phyloP scores from a whole-genome alignment of 2,329 filamentous ascomycete species.

The Cladophialophora chaetospira region DNA sequence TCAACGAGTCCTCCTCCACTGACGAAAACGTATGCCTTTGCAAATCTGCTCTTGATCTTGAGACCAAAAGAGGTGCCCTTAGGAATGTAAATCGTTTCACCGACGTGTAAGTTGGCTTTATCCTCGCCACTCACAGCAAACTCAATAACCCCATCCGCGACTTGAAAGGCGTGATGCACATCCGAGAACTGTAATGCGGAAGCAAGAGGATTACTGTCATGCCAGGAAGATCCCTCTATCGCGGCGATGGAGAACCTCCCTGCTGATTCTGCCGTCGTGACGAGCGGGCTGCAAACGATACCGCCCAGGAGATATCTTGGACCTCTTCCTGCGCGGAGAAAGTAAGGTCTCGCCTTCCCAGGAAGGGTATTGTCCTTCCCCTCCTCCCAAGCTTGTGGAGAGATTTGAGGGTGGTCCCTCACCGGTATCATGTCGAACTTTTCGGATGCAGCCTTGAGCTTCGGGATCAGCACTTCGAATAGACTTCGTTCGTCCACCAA shows the following conservation, averaged over 20 bases:
- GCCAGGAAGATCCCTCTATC: conserved; percentile 48
- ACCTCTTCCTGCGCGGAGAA: conserved; percentile 54
- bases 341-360: conserved; percentile 49
- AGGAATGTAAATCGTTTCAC: conserved; percentile 54
- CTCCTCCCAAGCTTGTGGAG: conserved; percentile 50
- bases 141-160: conserved; percentile 44
- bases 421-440: conserved; percentile 59
- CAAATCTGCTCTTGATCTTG: conserved; percentile 50
- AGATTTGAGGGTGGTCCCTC: conserved; percentile 45
- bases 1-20: conserved; percentile 55
- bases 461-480: conserved; percentile 21
- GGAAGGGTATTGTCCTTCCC: conserved; percentile 46
- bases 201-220: conserved; percentile 40
- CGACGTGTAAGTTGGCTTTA: conserved; percentile 41
- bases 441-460: conserved; percentile 56
- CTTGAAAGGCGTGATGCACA: conserved; percentile 57
- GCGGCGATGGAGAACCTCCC: conserved; percentile 57
- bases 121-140: background rate
- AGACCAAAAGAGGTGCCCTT: conserved; percentile 51
- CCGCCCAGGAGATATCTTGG: conserved; percentile 52
- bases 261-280: conserved; percentile 50
- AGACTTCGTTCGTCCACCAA: conserved; percentile 56
- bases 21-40: conserved; percentile 52
- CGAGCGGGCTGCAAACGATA: conserved; percentile 51
- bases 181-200: conserved; percentile 48